These are phyloP conservation scores for Trypanosoma lewisi DNA, from an alignment of 208 protist species.

Conservation along the genomic window DNA sequence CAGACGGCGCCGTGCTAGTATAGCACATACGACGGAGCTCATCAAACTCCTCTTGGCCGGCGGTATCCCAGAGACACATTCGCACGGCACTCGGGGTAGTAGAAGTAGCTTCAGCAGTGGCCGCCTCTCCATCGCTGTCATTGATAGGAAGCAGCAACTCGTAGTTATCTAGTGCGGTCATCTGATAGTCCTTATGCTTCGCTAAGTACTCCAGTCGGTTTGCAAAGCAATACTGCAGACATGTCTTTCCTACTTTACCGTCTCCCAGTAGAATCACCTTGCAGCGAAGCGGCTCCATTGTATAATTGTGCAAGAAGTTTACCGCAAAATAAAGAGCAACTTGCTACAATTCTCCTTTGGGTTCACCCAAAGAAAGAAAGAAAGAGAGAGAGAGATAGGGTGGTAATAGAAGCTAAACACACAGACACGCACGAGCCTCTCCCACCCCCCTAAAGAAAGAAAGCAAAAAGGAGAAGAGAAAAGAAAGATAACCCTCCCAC, in stretches of 20 bases:
- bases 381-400: no score
- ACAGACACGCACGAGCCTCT: no score
- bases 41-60: slow-evolving; percentile 94
- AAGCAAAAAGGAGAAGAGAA: not conserved
- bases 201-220: slow-evolving; percentile 57
- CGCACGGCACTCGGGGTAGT: slow-evolving; percentile 37
- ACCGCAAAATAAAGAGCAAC: not conserved
- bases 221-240: slow-evolving; percentile 33
- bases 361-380: no score
- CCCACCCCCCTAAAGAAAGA: no score
- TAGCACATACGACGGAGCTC: slow-evolving; percentile 81
- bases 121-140: slow-evolving; percentile 38
- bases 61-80: slow-evolving; percentile 78
- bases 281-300: slow-evolving; percentile 17
- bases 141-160: slow-evolving; percentile 28
- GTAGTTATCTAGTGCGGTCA: slow-evolving; percentile 90
- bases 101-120: no score
- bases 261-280: slow-evolving; percentile 53
- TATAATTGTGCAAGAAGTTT: not conserved
- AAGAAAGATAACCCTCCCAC: not conserved
- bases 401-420: not conserved
- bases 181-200: slow-evolving; percentile 14
- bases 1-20: not conserved
- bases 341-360: not conserved
- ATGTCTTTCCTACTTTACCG: slow-evolving; percentile 54